phyloP scores from a whole-genome alignment of 192 early-diverging fungal species.

The Coemansia sp. region DNA sequence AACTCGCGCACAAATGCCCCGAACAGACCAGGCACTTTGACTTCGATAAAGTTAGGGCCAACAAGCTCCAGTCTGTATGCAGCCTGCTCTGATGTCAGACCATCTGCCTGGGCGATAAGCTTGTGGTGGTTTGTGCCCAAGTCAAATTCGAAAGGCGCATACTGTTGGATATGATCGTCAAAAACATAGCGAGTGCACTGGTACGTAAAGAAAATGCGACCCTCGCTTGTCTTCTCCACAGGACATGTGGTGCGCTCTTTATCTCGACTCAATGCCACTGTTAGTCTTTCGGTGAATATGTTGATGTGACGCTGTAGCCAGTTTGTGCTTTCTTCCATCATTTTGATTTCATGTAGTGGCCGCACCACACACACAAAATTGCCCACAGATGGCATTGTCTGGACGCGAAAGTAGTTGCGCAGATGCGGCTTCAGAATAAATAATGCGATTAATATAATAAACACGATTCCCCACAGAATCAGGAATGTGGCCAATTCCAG shows the following conservation, averaged over 20 bases:
- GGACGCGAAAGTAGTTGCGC: slow-evolving; percentile 70
- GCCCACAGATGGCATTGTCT: slow-evolving; percentile 44
- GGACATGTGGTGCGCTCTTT: slow-evolving; percentile 49
- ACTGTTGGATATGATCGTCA: slow-evolving; percentile 48
- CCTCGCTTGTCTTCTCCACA: slow-evolving; percentile 21
- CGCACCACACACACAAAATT: slow-evolving; percentile 57
- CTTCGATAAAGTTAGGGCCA: slow-evolving; percentile 67
- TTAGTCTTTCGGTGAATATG: slow-evolving; percentile 36
- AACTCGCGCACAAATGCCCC: slow-evolving; percentile 63
- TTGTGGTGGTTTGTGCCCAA: slow-evolving; percentile 60
- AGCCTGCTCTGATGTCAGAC: slow-evolving; percentile 59
- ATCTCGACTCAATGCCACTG: slow-evolving; percentile 32
- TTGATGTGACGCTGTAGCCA: slow-evolving; percentile 44
- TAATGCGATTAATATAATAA: slow-evolving; percentile 46
- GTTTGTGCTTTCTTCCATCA: slow-evolving; percentile 52
- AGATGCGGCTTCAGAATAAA: slow-evolving; percentile 52
- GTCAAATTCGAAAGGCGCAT: slow-evolving; percentile 62
- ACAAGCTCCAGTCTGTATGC: slow-evolving; percentile 54
- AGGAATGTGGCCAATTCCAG: slow-evolving; percentile 51
- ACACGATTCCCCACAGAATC: slow-evolving; percentile 51
- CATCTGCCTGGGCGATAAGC: slow-evolving; percentile 50
- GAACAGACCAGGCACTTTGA: slow-evolving; percentile 53
- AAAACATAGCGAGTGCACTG: slow-evolving; percentile 78
- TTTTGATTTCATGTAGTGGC: slow-evolving; percentile 51
- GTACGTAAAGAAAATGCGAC: slow-evolving; percentile 64